Evolutionary conservation across 139 green algal genomes (phyloP).

Genomic region (Chlorella sp.): DNA sequence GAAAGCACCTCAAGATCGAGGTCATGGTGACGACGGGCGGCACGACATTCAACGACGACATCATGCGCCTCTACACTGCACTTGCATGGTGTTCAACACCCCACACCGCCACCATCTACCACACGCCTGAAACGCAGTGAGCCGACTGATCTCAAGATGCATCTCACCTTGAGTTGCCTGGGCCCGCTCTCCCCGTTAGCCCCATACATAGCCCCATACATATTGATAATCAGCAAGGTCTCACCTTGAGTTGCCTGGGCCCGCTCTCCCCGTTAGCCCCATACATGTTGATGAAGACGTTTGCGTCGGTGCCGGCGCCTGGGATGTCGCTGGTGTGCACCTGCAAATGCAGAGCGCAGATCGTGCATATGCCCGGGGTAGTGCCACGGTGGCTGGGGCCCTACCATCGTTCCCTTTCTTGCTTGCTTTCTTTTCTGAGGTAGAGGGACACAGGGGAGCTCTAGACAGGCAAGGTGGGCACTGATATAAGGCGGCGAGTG

Average conservation of each 20-base stretch:
- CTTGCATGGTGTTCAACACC: no score
- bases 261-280: conserved; percentile 27
- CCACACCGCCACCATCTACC: no score
- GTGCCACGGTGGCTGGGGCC: no score
- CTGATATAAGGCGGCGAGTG: no score
- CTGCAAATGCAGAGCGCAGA: no score
- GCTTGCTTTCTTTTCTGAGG: no score
- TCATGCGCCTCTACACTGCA: conserved; percentile 96
- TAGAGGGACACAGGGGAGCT: no score
- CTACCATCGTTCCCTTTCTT: no score
- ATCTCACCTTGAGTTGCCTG: conserved; percentile 20
- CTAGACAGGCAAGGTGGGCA: no score
- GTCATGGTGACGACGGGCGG: conserved; percentile 97
- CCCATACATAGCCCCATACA: conserved; percentile 30
- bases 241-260: conserved; percentile 16
- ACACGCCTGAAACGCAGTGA: no score
- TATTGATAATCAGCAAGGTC: not conserved
- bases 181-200: conserved; percentile 17
- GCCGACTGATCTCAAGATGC: not conserved
- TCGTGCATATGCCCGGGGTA: no score
- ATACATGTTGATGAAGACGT: conserved; percentile 50
- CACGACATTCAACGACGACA: conserved; percentile 96
- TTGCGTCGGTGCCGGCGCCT: conserved; percentile 52
- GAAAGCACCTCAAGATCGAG: conserved; percentile 83
- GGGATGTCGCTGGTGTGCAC: conserved; percentile 37